Evolutionary conservation across 2,329 filamentous ascomycete species (phyloP).

Genomic region (Pyricularia sp.): DNA sequence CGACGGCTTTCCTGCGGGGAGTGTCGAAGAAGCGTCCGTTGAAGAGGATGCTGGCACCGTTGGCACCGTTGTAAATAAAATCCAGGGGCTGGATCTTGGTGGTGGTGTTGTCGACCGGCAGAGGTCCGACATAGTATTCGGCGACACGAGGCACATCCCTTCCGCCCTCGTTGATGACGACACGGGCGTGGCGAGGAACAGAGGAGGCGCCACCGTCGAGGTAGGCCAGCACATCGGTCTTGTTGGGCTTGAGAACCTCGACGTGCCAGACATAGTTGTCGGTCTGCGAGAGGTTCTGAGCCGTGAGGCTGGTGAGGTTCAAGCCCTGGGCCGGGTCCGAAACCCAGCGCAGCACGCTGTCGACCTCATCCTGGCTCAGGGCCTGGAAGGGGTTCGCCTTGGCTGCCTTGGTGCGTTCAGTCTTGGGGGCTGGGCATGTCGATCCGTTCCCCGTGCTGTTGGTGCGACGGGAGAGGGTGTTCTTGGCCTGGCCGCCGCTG

Average conservation of each 20-base stretch:
- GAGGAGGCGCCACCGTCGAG: conserved; percentile 24
- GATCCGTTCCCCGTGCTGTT: neutral
- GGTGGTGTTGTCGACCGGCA: conserved; percentile 30
- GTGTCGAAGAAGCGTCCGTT: conserved; percentile 20
- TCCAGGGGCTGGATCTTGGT: conserved; percentile 25
- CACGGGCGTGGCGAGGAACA: conserved; percentile 33
- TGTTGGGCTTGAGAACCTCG: conserved; percentile 38
- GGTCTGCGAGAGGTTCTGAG: neutral
- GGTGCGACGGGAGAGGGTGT: neutral
- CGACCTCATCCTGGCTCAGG: neutral
- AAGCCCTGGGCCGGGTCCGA: neutral
- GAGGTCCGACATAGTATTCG: conserved; percentile 39
- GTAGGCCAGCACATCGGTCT: conserved; percentile 33
- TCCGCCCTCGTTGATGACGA: conserved; percentile 34
- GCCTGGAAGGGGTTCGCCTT: neutral
- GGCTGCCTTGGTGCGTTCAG: neutral
- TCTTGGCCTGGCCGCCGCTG: neutral
- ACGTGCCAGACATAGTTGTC: conserved; percentile 15
- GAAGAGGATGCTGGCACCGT: conserved; percentile 13
- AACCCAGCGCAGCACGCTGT: neutral
- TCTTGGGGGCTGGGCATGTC: neutral
- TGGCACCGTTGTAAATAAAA: conserved; percentile 33
- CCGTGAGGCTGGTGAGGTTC: neutral
- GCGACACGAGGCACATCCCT: conserved; percentile 31
- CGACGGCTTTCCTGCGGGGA: conserved; percentile 20